Evolutionary conservation across 2,329 filamentous ascomycete species (phyloP).

Genomic region (Pseudogymnoascus sp.): DNA sequence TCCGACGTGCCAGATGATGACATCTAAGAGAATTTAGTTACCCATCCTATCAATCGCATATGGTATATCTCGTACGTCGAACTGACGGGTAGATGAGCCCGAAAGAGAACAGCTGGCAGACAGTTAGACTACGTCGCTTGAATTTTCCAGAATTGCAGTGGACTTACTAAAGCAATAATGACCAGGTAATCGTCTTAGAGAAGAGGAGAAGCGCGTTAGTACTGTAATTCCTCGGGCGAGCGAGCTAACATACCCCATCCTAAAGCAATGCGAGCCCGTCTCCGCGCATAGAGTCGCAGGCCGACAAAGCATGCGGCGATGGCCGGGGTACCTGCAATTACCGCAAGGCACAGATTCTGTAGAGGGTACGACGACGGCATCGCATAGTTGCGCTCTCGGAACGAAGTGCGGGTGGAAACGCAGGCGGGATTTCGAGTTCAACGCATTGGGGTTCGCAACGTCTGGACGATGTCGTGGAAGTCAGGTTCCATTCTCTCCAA

Average conservation of each 20-base stretch:
- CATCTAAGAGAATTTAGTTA: not conserved
- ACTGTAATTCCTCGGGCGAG: not conserved
- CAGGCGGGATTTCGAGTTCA: not conserved
- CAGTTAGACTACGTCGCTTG: not conserved
- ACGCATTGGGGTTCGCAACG: not conserved
- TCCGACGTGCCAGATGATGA: constrained; percentile 1
- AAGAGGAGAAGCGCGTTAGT: not conserved
- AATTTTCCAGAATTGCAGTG: not conserved
- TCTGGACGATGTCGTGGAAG: constrained; percentile 2
- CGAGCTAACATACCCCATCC: not conserved
- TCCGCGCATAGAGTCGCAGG: not conserved
- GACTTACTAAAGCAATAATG: not conserved
- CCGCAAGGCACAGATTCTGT: not conserved
- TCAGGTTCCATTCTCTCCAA: constrained; percentile 1
- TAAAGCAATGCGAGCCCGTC: constrained; percentile 2
- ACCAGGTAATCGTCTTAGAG: not conserved
- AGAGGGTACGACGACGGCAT: constrained; percentile 4
- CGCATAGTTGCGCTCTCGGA: constrained; percentile 1
- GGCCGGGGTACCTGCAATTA: not conserved
- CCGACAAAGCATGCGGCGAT: not conserved
- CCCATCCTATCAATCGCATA: not conserved
- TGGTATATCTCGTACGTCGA: not conserved
- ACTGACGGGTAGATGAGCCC: constrained; percentile 2
- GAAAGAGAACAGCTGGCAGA: not conserved
- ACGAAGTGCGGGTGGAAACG: not conserved